phyloP scores from a whole-genome alignment of 2,329 filamentous ascomycete genomes.

The Beauveria asiatica region DNA sequence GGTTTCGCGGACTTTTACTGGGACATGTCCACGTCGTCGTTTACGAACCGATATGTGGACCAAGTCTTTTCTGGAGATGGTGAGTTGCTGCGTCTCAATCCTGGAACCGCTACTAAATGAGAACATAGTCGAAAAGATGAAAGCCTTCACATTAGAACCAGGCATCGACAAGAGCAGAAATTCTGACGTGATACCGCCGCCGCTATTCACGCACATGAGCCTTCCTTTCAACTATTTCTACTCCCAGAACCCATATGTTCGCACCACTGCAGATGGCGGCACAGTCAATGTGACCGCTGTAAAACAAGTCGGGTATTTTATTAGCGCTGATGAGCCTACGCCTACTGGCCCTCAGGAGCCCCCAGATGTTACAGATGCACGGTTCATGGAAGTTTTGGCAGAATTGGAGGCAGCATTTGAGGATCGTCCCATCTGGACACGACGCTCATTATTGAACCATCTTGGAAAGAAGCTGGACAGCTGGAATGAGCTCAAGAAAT shows the following conservation, averaged over 20 bases:
- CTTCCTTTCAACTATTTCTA: slow-evolving; percentile 75
- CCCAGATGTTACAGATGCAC: slow-evolving; percentile 49
- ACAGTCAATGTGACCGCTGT: slow-evolving; percentile 53
- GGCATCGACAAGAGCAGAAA: slow-evolving; percentile 49
- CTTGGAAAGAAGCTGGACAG: slow-evolving; percentile 44
- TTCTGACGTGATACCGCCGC: slow-evolving; percentile 69
- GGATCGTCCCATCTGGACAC: slow-evolving; percentile 76
- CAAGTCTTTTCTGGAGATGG: slow-evolving; percentile 64
- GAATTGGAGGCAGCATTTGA: slow-evolving; percentile 59
- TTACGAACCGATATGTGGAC: slow-evolving; percentile 63
- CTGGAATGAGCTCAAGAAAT: slow-evolving; percentile 58
- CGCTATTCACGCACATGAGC: slow-evolving; percentile 65
- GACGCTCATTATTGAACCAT: slow-evolving; percentile 69
- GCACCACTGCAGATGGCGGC: slow-evolving; percentile 47
- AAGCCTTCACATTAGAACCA: slow-evolving; percentile 58
- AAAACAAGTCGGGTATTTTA: slow-evolving; percentile 49
- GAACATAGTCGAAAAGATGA: slow-evolving; percentile 39
- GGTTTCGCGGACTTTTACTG: slow-evolving; percentile 84
- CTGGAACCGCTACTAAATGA: slow-evolving; percentile 4
- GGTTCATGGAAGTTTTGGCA: slow-evolving; percentile 55
- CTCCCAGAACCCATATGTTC: slow-evolving; percentile 75
- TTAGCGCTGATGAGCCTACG: slow-evolving; percentile 53
- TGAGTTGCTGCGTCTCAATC: slow-evolving; percentile 24
- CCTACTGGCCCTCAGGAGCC: slow-evolving; percentile 52
- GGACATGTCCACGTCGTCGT: slow-evolving; percentile 57